Conservation (phyloP, 2,329 filamentous ascomycete genomes). For the Colletotrichum sidae region DNA sequence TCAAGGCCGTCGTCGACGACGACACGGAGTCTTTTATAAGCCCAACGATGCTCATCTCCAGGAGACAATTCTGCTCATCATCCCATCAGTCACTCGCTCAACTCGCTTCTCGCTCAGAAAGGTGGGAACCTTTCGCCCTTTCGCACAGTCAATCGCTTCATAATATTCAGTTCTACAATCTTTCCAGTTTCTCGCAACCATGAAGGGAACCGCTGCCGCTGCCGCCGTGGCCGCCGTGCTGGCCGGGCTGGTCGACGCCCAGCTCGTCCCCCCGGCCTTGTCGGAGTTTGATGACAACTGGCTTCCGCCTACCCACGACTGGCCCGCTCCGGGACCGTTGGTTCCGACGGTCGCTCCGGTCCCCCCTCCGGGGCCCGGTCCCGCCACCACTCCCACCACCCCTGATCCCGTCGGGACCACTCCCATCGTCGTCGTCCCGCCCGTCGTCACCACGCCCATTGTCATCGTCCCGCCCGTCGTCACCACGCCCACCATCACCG, state of each 20-base stretch:
- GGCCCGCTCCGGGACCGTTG: too few relatives aligned
- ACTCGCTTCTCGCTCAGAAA: constrained; percentile 8
- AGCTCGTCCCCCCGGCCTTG: background rate
- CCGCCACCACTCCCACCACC: too few relatives aligned
- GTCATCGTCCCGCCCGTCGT: background rate
- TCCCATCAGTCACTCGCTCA: constrained; percentile 34
- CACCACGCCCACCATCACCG: background rate
- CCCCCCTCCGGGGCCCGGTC: too few relatives aligned
- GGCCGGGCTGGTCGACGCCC: constrained; percentile 27
- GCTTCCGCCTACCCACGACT: too few relatives aligned
- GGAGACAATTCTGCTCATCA: constrained; percentile 13
- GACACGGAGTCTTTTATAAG: constrained; percentile 3
- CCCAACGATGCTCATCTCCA: background rate
- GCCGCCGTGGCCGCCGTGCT: constrained; percentile 20
- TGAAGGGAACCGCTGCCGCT: constrained; percentile 28
- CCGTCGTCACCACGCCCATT: background rate
- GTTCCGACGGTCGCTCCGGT: too few relatives aligned
- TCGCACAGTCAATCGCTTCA: constrained; percentile 33
- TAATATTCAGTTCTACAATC: constrained; percentile 5
- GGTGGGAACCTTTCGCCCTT: constrained; percentile 32
- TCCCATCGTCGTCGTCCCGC: background rate
- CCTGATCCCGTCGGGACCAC: too few relatives aligned
- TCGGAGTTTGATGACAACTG: too few relatives aligned
- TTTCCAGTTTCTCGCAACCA: constrained; percentile 11
- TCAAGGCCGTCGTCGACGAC: background rate